These are phyloP conservation scores for Alternaria infectoria DNA, from an alignment of 2,329 filamentous ascomycete genomes.

Conservation along the genomic window DNA sequence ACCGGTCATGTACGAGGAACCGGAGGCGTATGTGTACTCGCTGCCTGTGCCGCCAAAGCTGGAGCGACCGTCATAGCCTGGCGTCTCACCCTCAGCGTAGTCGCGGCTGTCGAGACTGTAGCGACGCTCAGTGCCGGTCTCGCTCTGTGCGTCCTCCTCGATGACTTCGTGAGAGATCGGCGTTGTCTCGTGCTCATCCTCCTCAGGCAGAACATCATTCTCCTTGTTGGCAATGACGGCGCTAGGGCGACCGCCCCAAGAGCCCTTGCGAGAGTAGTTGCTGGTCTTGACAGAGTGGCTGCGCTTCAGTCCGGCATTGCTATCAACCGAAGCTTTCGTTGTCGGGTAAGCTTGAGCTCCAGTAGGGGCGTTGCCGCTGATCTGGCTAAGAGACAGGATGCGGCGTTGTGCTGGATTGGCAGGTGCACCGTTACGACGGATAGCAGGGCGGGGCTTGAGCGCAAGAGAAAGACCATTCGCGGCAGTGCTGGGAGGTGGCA, in stretches of 20 bases:
- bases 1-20: constrained; percentile 56
- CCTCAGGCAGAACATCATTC: constrained; percentile 55
- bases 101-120: constrained; percentile 44
- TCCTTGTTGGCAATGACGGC: constrained; percentile 52
- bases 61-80: constrained; percentile 45
- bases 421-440: constrained; percentile 49
- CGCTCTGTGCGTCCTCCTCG: constrained; percentile 42
- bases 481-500: constrained; percentile 43
- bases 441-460: constrained; percentile 56
- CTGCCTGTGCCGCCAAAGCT: constrained; percentile 51
- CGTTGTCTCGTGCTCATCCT: constrained; percentile 46
- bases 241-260: constrained; percentile 45
- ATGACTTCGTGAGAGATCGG: constrained; percentile 30
- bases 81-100: constrained; percentile 45
- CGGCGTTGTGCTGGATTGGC: constrained; percentile 62
- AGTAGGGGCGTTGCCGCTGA: constrained; percentile 73
- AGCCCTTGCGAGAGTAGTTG: constrained; percentile 42
- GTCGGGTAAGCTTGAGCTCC: constrained; percentile 49
- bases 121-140: constrained; percentile 50
- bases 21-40: constrained; percentile 56
- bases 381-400: constrained; percentile 90
- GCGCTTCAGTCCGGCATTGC: constrained; percentile 60
- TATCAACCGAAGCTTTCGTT: constrained; percentile 36
- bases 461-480: constrained; percentile 52
- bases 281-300: constrained; percentile 50